These are phyloP conservation scores for Termitomyces sp. DNA, from an alignment of 768 basidiomycete genomes.

Conservation along the genomic window DNA sequence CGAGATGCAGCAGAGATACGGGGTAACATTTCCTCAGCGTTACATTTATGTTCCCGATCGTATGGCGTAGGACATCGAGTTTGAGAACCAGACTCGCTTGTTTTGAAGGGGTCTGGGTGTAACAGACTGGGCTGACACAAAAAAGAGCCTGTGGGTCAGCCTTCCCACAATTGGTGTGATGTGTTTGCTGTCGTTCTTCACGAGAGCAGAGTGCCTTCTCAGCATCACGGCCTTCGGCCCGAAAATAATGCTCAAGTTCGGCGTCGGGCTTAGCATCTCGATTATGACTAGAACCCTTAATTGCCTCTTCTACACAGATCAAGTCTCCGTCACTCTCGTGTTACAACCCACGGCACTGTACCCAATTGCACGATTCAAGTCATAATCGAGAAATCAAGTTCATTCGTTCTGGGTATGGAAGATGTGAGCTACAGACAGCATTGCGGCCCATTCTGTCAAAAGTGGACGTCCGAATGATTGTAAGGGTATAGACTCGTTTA, in stretches of 20 bases:
- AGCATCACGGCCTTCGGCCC: background rate
- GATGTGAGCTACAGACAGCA: background rate
- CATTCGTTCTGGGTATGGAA: background rate
- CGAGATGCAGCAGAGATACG: constrained; percentile 1
- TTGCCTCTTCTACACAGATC: background rate
- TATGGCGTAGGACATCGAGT: background rate
- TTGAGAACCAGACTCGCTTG: background rate
- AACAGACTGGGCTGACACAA: background rate
- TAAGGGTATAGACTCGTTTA: background rate
- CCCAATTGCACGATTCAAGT: background rate
- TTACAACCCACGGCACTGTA: no score
- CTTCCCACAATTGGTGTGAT: background rate
- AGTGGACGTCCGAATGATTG: background rate
- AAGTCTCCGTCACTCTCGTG: background rate
- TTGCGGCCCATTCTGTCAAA: background rate
- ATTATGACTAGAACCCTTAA: no score
- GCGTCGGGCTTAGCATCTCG: background rate
- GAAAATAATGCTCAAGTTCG: background rate
- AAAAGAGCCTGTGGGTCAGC: background rate
- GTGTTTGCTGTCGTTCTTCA: background rate
- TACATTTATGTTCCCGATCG: background rate
- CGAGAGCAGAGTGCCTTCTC: background rate
- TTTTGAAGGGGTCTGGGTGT: background rate
- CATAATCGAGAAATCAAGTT: background rate
- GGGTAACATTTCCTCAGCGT: background rate